phyloP scores from a whole-genome alignment of 805 yeast genomes.

The Yamadazyma laniorum region DNA sequence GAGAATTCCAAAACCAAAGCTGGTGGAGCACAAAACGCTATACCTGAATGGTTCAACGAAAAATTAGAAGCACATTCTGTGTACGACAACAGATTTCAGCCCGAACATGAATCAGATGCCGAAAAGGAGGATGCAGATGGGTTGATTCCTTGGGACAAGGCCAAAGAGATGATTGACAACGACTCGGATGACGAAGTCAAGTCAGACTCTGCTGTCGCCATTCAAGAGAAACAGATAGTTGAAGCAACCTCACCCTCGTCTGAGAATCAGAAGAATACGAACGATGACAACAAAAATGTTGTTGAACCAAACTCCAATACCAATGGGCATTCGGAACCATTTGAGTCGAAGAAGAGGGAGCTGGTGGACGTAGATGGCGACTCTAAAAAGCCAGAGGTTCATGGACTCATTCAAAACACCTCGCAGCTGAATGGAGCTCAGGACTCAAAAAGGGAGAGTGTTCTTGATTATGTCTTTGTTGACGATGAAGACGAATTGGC shows the following conservation, averaged over 20 bases:
- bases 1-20: slow-evolving; percentile 9
- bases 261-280: background rate
- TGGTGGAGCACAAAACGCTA: slow-evolving; percentile 7
- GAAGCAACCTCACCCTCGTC: too few relatives aligned
- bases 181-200: slow-evolving; percentile 18
- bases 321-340: background rate
- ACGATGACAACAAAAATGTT: background rate
- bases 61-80: slow-evolving; percentile 11
- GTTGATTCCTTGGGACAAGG: slow-evolving; percentile 51
- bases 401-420: background rate
- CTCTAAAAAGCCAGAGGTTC: background rate
- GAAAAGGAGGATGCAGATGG: slow-evolving; percentile 46
- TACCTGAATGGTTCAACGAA: slow-evolving; percentile 35
- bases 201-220: slow-evolving; percentile 3
- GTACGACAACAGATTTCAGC: slow-evolving; percentile 5
- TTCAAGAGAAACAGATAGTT: background rate
- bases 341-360: background rate
- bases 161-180: slow-evolving; percentile 28
- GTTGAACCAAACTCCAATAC: background rate
- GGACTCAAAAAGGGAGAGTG: slow-evolving; percentile 15
- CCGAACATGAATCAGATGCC: background rate
- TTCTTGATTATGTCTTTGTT: slow-evolving; percentile 62
- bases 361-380: background rate
- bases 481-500: slow-evolving; percentile 77
- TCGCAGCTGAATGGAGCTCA: too few relatives aligned